phyloP scores from a whole-genome alignment of 1,284 basidiomycete species.

The Tremellales sp. region DNA sequence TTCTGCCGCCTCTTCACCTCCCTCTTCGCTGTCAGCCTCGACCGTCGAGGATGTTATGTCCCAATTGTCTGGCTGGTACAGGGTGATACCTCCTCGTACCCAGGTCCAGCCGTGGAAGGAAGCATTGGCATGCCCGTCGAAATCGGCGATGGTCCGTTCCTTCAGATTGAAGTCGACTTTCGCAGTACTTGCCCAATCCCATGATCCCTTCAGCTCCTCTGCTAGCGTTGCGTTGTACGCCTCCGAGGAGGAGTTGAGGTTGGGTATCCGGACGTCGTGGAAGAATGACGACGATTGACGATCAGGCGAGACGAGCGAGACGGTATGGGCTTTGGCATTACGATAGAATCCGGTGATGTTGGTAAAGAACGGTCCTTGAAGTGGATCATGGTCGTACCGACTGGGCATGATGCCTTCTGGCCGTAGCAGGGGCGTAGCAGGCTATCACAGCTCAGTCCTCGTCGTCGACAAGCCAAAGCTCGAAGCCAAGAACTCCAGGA shows the following conservation, averaged over 20 bases:
- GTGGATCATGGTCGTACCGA: constrained; percentile 19
- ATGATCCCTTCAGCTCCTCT: constrained; percentile 31
- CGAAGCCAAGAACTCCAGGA: neutral
- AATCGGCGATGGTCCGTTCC: constrained; percentile 26
- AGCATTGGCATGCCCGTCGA: neutral
- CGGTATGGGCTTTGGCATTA: constrained; percentile 25
- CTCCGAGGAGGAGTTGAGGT: constrained; percentile 24
- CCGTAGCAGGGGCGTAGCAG: constrained; percentile 18
- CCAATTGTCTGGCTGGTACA: too few relatives aligned
- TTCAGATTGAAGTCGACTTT: constrained; percentile 42
- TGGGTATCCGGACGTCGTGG: constrained; percentile 19
- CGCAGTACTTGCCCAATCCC: constrained; percentile 30
- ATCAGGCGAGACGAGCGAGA: constrained; percentile 10
- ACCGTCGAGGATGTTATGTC: neutral
- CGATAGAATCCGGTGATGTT: constrained; percentile 49
- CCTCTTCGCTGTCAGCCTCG: neutral
- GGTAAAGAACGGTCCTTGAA: constrained; percentile 20
- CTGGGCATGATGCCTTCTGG: constrained; percentile 29
- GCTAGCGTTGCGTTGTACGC: constrained; percentile 41
- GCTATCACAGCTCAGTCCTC: constrained; percentile 16
- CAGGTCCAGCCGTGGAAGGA: constrained; percentile 31
- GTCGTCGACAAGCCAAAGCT: neutral
- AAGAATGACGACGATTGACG: constrained; percentile 21
- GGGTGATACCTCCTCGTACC: constrained; percentile 31
- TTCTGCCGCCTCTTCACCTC: neutral